Base-by-base conservation (phyloP, 139 green algal genomes). In the Chlamydomonas urium region DNA sequence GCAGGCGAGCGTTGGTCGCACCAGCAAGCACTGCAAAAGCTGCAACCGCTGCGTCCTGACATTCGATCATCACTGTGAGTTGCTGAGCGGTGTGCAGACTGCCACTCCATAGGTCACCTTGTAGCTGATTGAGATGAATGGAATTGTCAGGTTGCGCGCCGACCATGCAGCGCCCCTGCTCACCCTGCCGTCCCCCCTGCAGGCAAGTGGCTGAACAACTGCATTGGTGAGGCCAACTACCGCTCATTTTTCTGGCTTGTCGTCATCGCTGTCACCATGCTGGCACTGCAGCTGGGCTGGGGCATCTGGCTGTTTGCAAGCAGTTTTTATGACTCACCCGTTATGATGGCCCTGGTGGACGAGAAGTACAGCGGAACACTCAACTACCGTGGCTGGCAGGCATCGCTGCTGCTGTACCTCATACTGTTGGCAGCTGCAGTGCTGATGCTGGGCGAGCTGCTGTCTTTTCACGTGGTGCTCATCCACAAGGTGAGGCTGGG, bases 11-110 rank as follows among this genome's bases (percentile, higher is more conserved):
- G 83, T 90, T 1, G 50, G 74, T 0, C 53, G 61, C 33, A 77
- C 33, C 71, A 89, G 81, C 73, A 92, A 91, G 85, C 89, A 94
- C 78, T 94, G 89, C 75, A 74, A 79, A 2, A 48, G 68, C 32
- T 94, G 89, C 69, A 76, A 93, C 48, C 81, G 85, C 36, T 94
- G 89, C 73, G 83, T 91, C 28, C 68, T 83, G 33, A 75, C 75
- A 42, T 92, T 94, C 62, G 89, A 94, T 62, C 89, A 94, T 71
- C 89, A 94, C 75, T 94, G 89, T n/a, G n/a, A n/a, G n/a, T n/a
- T n/a, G 79, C n/a, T n/a, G n/a, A n/a, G n/a, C n/a, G n/a, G n/a
- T n/a, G 81, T 81, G 36, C 83, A n/a, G n/a, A n/a, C n/a, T n/a
- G n/a, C n/a, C n/a, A n/a, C n/a, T n/a, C n/a, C n/a, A n/a, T n/a